Base-by-base conservation (phyloP, 306 rosid species). In the Trifolium subterraneum region DNA sequence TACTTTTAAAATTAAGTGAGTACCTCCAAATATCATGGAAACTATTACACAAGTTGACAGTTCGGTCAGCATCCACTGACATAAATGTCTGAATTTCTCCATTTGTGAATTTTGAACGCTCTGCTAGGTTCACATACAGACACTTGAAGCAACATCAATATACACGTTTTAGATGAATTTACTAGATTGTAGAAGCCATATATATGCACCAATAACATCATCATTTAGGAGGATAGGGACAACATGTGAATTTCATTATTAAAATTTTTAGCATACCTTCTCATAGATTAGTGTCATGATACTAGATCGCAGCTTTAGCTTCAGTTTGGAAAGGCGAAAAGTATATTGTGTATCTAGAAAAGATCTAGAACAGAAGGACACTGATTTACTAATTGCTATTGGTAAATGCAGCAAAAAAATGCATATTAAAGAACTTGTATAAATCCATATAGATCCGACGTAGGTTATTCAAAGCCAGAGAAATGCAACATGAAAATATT, bases 41-140 rank as follows among this genome's bases (percentile, higher is more conserved):
- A 87, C 94, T 88, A 73, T 88, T 93, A 78, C 92, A 89, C 87
- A 89, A 70, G 87, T 93, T 93, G 81, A 93, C 95, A 80, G 91
- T 88, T 73, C 97, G 87, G 77, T 91, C 97, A 64, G 89, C 93
- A 86, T 93, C 98, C 76, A 93, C 85, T 8, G 98, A 90, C 98
- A 93, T 91, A 65, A 89, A 93, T 68, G 98, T 93, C 86, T 91
- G 98, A 74, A 93, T 89, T 88, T 93, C 98, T 50, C 98, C 98
- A 77, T 81, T 87, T 14, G 96, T 71, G 81, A 93, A 93, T 75
- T 89, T 87, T 68, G 96, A 93, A 58, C 92, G 91, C 84, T 89
- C 97, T 25, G 94, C 96, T 77, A 86, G 84, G 87, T 83, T 88
- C 81, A 91, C 74, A 63, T 75, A 44, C 60, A 89, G 86, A 64